Evolutionary conservation across 306 rosid genomes (phyloP), one percentile per base, ranked within the genome.

Genomic region (Sophora flavescens): DNA sequence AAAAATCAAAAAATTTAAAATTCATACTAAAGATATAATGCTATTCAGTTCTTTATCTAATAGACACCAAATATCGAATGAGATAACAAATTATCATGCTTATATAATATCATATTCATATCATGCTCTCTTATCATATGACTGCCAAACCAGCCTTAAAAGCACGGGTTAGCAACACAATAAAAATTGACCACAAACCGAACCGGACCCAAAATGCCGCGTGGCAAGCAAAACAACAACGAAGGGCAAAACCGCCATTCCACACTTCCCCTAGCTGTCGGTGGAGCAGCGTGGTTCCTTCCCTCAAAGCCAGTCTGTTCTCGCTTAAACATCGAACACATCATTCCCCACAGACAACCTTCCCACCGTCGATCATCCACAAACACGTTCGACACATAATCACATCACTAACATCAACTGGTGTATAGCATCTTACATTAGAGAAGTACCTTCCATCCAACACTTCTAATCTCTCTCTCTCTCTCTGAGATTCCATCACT

Each of bases 281-380:
- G 87, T 79, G 86, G 81, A 78, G 74, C 11, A 61, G 32, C 74
- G 16, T 2, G 45, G 84, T 79, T 68, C 81, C 33, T 83, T 63
- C 17, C 79, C 48, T 45, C 81, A 79, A 70, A 63, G 87, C 81
- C 87, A 83, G 87, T 57, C 87, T 83, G 87, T 79, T 70, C n/a
- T 57, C 5, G n/a, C 72, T 38, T 83, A 83, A 79, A 13, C 54
- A 63, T 79, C 87, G 67, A 79, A 70, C 72, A 58, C 16, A 39
- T 83, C 1, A 0, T 3, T 6, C 44, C n/a, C 15, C 33, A 8
- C 36, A 12, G 4, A 14, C 44, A 6, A 2, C 33, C 1, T 22
- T 1, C 0, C 0, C 3, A 63, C 78, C 84, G 78, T 79, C 16
- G 45, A 80, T 79, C 45, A 0, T 1, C 15, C 2, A 0, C 0